A percentile compares a stretch with the other conserved stretches of the same genome.
phyloP scores from a whole-genome alignment of 352 stramenopile species.

The Thalassiosira mediterranea region DNA sequence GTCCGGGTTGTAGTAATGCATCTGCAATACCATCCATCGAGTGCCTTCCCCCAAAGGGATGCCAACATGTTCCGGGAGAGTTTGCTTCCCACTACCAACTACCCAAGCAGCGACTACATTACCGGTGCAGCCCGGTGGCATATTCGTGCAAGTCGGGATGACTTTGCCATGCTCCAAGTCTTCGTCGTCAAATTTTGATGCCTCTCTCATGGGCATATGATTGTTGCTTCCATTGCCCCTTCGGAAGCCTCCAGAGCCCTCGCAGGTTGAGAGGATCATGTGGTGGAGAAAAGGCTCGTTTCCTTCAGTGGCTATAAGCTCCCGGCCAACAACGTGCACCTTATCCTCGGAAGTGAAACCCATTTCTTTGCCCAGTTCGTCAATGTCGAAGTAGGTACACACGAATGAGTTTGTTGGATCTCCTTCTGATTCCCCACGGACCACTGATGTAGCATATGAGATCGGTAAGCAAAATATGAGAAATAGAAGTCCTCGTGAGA shows the following conservation, averaged over 20 bases:
- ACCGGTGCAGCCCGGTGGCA: slow-evolving; percentile 9
- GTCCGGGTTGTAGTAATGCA: slow-evolving; percentile 28
- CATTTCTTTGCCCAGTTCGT: not conserved
- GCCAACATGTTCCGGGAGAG: slow-evolving; percentile 16
- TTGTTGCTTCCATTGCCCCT: not conserved
- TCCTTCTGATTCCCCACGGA: slow-evolving; percentile 8
- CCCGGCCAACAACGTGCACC: slow-evolving; percentile 5
- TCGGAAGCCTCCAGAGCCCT: not conserved
- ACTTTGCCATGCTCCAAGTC: slow-evolving; percentile 10
- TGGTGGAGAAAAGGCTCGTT: slow-evolving; percentile 16
- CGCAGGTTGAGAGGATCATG: slow-evolving; percentile 19
- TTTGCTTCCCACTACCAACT: slow-evolving; percentile 3
- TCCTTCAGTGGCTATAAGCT: not conserved
- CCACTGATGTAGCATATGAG: too few relatives aligned
- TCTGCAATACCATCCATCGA: slow-evolving; percentile 17
- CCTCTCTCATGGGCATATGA: too few relatives aligned
- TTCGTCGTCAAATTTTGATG: too few relatives aligned
- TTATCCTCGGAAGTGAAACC: slow-evolving; percentile 14
- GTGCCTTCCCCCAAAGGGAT: slow-evolving; percentile 6
- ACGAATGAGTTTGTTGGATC: slow-evolving; percentile 28
- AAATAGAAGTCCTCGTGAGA: too few relatives aligned
- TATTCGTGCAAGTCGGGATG: slow-evolving; percentile 3
- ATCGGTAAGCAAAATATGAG: too few relatives aligned
- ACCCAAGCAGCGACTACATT: slow-evolving; percentile 16
- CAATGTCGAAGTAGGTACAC: slow-evolving; percentile 23